These are phyloP conservation scores for Trametes elegans DNA, from an alignment of 768 basidiomycete genomes.

Conservation along the genomic window DNA sequence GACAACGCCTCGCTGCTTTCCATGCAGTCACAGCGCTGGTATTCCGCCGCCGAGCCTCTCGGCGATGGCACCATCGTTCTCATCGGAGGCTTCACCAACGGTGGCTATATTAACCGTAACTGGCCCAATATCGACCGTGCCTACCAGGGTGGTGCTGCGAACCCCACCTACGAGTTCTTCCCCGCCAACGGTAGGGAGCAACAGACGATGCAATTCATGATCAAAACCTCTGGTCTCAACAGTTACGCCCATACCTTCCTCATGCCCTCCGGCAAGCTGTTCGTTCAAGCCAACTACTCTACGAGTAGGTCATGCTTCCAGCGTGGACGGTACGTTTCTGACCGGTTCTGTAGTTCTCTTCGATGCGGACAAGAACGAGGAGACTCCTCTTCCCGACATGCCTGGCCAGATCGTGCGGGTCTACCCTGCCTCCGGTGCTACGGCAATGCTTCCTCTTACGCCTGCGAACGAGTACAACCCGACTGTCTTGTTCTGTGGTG, in stretches of 20 bases:
- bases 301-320: slow-evolving; percentile 48
- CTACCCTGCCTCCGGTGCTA: slow-evolving; percentile 87
- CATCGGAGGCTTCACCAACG: slow-evolving; percentile 77
- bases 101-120: slow-evolving; percentile 79
- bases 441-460: slow-evolving; percentile 88
- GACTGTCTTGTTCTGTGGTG: slow-evolving; percentile 89
- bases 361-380: slow-evolving; percentile 54
- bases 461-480: slow-evolving; percentile 85
- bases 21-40: slow-evolving; percentile 75
- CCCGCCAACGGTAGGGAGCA: slow-evolving; percentile 52
- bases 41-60: slow-evolving; percentile 71
- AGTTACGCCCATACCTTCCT: slow-evolving; percentile 73
- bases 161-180: slow-evolving; percentile 83
- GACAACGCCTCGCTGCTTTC: slow-evolving; percentile 60
- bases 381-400: slow-evolving; percentile 69
- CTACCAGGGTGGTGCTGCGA: slow-evolving; percentile 65
- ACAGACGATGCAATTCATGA: slow-evolving; percentile 63
- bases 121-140: slow-evolving; percentile 65
- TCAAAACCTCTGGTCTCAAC: slow-evolving; percentile 72
- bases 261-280: slow-evolving; percentile 73
- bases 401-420: slow-evolving; percentile 72
- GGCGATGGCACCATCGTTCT: slow-evolving; percentile 77
- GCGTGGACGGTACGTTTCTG: slow-evolving; percentile 5
- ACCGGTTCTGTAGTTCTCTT: slow-evolving; percentile 38
- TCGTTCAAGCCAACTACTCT: slow-evolving; percentile 81